Evolutionary conservation across 345 rosid species (phyloP), one percentile per base, ranked within the genome.

Genomic region (Dimocarpus longan): DNA sequence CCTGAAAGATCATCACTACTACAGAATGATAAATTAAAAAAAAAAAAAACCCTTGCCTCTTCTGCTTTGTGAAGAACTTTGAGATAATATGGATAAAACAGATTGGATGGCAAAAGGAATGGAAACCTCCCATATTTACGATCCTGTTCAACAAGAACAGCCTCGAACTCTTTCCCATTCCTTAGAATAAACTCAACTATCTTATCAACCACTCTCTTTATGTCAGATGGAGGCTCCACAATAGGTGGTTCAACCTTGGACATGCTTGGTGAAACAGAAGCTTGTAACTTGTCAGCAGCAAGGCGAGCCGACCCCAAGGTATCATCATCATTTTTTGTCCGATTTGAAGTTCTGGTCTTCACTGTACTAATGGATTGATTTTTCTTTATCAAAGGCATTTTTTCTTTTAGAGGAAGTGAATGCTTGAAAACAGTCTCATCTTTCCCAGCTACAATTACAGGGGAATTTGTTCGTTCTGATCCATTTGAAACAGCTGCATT

Each of bases 161-260:
- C 81, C 85, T 94, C 98, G 85, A 95, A 89, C 80, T 91, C 89
- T 83, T 82, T 91, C 80, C 99, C 99, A 59, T 95, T 95, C 83
- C 84, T 92, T 68, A 86, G 66, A 66, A 93, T 90, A 88, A 95
- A 95, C 84, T 95, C 98, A 52, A 95, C 97, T 80, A 95, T 95
- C 91, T 93, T 95, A 62, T 94, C 91, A 76, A 95, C 86, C 71
- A 80, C 92, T 83, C 91, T 92, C 90, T 92, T 95, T 88, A 91
- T 73, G 80, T 95, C 98, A 78, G 86, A 74, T 75, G 99, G 91
- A 71, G 98, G 99, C 89, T 93, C 98, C 82, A 92, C 79, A 75
- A 94, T 76, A 68, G 85, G 80, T 70, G 78, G 68, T 81, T 89
- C 94, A 70, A 77, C 79, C 84, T 90, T 89, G 50, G 85, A 73